Evolutionary conservation across 306 rosid species (phyloP), one percentile per base, ranked within the genome.

Genomic region (Vicia faba): DNA sequence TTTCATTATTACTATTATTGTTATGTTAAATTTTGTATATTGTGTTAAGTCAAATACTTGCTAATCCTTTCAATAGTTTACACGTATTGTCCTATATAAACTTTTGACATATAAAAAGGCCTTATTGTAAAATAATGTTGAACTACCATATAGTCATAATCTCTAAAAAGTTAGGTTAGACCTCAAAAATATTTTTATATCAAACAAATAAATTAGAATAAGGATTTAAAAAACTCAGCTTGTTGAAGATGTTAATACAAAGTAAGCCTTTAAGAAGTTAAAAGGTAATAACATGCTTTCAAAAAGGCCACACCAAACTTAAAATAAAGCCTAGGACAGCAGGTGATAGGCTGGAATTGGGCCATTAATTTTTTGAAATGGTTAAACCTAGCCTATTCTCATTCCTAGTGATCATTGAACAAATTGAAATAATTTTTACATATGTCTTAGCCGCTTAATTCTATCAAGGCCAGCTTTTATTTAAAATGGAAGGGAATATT

Each of bases 401-500:
- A 48, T 20, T 10, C 13, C 44, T 13, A 12, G 48, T 43, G 15
- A 4, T 43, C 15, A 46, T 46, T 15, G n/a, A 50, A 10, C 57
- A 11, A 4, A 50, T 9, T 50, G 3, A 6, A 19, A 50, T 50
- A 18, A 20, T 8, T 19, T 50, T 50, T 50, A 19, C 12, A 1
- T 19, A 18, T 50, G 28, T 50, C 28, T 11, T 50, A 0, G 19
- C 4, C 11, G 2, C 16, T 46, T 46, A n/a, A 13, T n/a, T 50
- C 31, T 20, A 7, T 50, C 29, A 51, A 51, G 6, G 58, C n/a
- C 58, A 10, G 8, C 31, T 28, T 51, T 51, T 20, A 51, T 51
- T 51, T 28, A 20, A 51, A 51, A 51, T 51, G 58, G 14, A 46
- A 71, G 51, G 31, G 25, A 36, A 59, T 60, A 45, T 60, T 5